These are phyloP conservation scores for Stevia rebaudiana DNA, from an alignment of 140 eudicot species.

Conservation along the genomic window DNA sequence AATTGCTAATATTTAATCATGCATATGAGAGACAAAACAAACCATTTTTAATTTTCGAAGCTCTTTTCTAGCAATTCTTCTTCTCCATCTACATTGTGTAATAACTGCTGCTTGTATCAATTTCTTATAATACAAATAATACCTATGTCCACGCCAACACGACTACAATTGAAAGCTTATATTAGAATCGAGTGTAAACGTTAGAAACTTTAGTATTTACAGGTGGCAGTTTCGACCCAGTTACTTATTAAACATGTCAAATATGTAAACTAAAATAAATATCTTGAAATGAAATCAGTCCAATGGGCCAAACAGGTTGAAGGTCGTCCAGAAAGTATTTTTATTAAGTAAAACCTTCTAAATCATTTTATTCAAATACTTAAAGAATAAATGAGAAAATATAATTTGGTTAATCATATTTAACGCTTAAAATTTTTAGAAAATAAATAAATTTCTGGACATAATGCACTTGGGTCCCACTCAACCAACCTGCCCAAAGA, in stretches of 20 bases:
- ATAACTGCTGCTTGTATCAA: conserved; percentile 61
- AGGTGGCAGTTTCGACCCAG: neutral
- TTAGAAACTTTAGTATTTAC: conserved; percentile 2
- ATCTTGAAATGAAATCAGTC: neutral
- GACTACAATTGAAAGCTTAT: conserved; percentile 46
- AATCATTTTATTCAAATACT: neutral
- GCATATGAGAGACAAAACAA: conserved; percentile 27
- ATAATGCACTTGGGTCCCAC: neutral
- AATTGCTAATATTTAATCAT: neutral
- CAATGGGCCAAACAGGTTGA: neutral
- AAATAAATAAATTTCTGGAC: neutral
- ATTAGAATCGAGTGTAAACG: neutral
- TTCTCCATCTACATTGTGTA: conserved; percentile 94
- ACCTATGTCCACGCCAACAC: conserved; percentile 73
- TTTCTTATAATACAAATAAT: conserved; percentile 52
- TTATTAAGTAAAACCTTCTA: neutral
- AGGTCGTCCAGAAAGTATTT: neutral
- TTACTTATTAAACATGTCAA: conserved; percentile 9
- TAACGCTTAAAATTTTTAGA: neutral
- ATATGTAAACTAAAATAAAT: neutral
- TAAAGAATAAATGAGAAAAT: neutral
- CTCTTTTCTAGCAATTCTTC: conserved; percentile 67
- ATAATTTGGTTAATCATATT: neutral
- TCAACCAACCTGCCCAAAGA: neutral
- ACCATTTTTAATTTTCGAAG: conserved; percentile 87